phyloP scores from a whole-genome alignment of 2,329 filamentous ascomycete species.

The Leptographium lundbergii region DNA sequence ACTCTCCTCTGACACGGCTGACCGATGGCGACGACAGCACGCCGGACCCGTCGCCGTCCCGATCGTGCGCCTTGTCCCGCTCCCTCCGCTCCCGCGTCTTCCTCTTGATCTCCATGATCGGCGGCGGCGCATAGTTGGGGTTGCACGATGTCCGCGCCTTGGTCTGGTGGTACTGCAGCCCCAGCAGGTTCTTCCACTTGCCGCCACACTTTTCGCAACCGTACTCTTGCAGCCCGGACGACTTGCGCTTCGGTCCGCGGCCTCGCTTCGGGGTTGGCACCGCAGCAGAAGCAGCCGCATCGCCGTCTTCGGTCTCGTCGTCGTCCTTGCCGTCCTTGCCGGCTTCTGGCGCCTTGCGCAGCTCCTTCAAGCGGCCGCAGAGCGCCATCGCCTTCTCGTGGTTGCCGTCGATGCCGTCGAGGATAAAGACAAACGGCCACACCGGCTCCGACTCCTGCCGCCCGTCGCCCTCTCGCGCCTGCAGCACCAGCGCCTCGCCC shows the following conservation, averaged over 20 bases:
- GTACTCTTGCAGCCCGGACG: conserved; percentile 18
- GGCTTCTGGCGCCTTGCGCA: neutral
- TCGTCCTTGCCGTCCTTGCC: neutral
- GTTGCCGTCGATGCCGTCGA: conserved; percentile 9
- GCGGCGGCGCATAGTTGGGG: conserved; percentile 25
- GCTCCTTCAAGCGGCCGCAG: conserved; percentile 3
- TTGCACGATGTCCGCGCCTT: conserved; percentile 44
- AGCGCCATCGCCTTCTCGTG: conserved; percentile 8
- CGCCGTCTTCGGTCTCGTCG: neutral
- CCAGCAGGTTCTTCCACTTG: conserved; percentile 44
- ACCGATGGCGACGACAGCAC: neutral
- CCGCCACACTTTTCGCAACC: conserved; percentile 40
- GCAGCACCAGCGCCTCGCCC: conserved; percentile 15
- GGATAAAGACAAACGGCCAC: conserved; percentile 14
- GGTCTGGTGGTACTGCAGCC: conserved; percentile 44
- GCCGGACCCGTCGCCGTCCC: too few relatives aligned
- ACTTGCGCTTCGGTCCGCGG: conserved; percentile 5
- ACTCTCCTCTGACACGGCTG: too few relatives aligned
- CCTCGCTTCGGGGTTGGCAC: neutral
- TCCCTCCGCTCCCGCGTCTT: neutral
- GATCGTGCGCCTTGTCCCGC: neutral
- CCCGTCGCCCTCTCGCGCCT: conserved; percentile 5
- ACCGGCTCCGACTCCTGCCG: neutral
- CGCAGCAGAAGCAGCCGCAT: too few relatives aligned
- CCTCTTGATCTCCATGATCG: conserved; percentile 11